Conservation (phyloP, 305 asterid genomes). For the Fraxinus platypoda region DNA sequence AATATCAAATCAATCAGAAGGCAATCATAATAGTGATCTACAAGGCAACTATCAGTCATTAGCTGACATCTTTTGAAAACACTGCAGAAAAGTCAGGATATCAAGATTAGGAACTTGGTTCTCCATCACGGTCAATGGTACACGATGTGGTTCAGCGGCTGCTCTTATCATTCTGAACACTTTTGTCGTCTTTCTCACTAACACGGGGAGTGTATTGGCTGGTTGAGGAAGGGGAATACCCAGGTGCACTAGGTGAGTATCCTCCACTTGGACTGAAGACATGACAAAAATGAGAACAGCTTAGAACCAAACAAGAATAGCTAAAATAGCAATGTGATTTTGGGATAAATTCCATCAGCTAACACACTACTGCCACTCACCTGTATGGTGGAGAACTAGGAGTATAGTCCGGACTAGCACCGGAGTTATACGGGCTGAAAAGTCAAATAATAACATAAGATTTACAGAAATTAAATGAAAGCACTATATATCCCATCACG, state of each 20-base stretch:
- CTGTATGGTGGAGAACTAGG: conserved; percentile 92
- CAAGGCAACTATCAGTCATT: neutral
- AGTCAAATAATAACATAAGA: neutral
- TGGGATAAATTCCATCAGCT: neutral
- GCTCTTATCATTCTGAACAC: conserved; percentile 56
- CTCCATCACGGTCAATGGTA: neutral
- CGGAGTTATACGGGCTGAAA: conserved; percentile 73
- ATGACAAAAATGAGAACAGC: neutral
- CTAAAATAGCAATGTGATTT: neutral
- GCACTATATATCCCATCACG: neutral
- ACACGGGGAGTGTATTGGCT: conserved; percentile 77
- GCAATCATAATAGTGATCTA: neutral
- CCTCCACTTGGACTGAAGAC: conserved; percentile 87
- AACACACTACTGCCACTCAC: conserved; percentile 36
- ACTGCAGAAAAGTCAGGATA: neutral
- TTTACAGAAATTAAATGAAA: neutral
- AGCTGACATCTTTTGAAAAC: conserved; percentile 1
- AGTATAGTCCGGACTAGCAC: conserved; percentile 71
- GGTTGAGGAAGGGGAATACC: conserved; percentile 89
- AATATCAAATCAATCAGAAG: neutral
- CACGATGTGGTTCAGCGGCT: conserved; percentile 21
- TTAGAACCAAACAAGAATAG: neutral
- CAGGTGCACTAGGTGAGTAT: conserved; percentile 94
- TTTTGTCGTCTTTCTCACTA: conserved; percentile 59
- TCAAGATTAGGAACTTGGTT: neutral